Conservation (phyloP, 371 early-diverging fungal species). For the Actinomucor elegans region DNA sequence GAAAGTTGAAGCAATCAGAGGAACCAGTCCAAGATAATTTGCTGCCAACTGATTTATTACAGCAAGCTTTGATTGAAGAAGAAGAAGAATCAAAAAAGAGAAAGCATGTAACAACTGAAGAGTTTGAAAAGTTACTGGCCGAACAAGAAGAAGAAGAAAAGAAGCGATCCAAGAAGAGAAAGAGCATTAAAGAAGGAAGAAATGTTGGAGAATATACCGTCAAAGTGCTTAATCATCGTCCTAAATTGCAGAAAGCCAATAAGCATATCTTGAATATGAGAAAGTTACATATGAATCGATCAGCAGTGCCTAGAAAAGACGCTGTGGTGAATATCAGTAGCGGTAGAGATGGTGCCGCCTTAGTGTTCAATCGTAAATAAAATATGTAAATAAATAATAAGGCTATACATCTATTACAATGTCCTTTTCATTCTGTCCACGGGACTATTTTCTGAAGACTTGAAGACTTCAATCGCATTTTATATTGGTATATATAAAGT, state of each 20-base stretch:
- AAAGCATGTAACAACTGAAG: slow-evolving; percentile 43
- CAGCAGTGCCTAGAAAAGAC: slow-evolving; percentile 34
- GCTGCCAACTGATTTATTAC: slow-evolving; percentile 36
- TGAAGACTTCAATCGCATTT: slow-evolving; percentile 40
- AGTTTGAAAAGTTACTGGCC: slow-evolving; percentile 48
- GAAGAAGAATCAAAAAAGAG: slow-evolving; percentile 36
- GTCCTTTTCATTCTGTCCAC: slow-evolving; percentile 6
- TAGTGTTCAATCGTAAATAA: slow-evolving; percentile 36
- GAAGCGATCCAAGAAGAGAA: slow-evolving; percentile 25
- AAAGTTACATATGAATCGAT: slow-evolving; percentile 25
- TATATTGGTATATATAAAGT: slow-evolving; percentile 55
- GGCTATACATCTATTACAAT: not conserved
- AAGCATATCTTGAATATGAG: slow-evolving; percentile 25
- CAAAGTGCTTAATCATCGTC: slow-evolving; percentile 43
- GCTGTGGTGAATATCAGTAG: slow-evolving; percentile 37
- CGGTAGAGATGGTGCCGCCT: slow-evolving; percentile 36
- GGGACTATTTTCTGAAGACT: slow-evolving; percentile 46
- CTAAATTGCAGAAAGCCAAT: slow-evolving; percentile 32
- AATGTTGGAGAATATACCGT: slow-evolving; percentile 52
- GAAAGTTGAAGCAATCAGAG: slow-evolving; percentile 17
- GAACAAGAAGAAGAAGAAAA: slow-evolving; percentile 48
- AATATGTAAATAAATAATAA: slow-evolving; percentile 2
- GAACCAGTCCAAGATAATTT: slow-evolving; percentile 14
- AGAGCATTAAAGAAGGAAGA: slow-evolving; percentile 14
- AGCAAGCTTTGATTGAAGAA: slow-evolving; percentile 35